phyloP scores from a whole-genome alignment of 1,284 basidiomycete species.

The Papiliotrema nemorosa region DNA sequence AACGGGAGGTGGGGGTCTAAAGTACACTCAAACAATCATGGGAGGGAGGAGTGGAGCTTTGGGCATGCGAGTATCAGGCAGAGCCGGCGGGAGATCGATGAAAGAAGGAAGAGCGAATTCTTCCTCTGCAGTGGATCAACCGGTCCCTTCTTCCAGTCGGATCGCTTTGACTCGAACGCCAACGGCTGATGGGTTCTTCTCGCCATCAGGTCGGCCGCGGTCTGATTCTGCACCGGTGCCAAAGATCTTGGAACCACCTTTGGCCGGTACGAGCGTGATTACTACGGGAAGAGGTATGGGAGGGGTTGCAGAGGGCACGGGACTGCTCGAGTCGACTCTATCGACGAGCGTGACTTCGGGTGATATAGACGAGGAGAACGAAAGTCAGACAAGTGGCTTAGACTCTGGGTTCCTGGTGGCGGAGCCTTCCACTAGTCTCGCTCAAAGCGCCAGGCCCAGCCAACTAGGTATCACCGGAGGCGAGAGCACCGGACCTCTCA shows the following conservation, averaged over 20 bases:
- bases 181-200: conserved; percentile 25
- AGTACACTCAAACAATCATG: conserved; percentile 83
- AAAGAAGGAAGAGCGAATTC: conserved; percentile 22
- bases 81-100: conserved; percentile 9
- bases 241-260: conserved; percentile 8
- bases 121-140: conserved; percentile 13
- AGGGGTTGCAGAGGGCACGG: conserved; percentile 3
- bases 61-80: conserved; percentile 60
- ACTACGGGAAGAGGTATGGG: conserved; percentile 26
- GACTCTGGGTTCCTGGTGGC: conserved; percentile 2
- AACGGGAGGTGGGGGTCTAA: conserved; percentile 57
- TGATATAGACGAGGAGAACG: conserved; percentile 52
- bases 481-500: conserved; percentile 17
- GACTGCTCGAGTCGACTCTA: conserved; percentile 20
- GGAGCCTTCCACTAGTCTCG: conserved; percentile 11
- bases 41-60: conserved; percentile 59
- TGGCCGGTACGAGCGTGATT: conserved; percentile 19
- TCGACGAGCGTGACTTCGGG: conserved; percentile 25
- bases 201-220: conserved; percentile 28
- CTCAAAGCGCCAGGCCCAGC: conserved; percentile 13
- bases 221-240: conserved; percentile 41
- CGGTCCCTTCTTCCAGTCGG: conserved; percentile 9
- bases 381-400: conserved; percentile 50
- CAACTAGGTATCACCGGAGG: conserved; percentile 21
- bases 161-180: conserved; percentile 12